Evolutionary conservation across 495 filamentous ascomycete species (phyloP).

Genomic region (Penicillium samsonianum): DNA sequence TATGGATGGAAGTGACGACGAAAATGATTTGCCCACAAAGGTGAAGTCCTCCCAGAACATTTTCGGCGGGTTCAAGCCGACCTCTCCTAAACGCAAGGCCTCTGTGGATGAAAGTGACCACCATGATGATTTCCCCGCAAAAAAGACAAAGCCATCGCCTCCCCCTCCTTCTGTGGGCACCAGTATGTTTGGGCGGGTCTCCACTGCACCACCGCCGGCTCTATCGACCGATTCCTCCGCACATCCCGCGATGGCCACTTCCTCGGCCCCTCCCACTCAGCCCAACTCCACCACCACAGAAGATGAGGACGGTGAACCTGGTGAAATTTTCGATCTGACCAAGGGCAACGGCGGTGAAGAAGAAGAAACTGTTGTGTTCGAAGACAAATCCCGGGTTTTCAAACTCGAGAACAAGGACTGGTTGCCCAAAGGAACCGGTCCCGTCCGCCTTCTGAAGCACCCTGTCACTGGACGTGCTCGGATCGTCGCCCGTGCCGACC

Average conservation of each 20-base stretch:
- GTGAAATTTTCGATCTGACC: conserved; percentile 59
- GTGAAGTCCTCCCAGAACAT: conserved; percentile 48
- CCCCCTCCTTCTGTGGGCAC: conserved; percentile 38
- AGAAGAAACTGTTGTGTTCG: conserved; percentile 63
- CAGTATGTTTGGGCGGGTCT: conserved; percentile 61
- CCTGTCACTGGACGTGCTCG: conserved; percentile 61
- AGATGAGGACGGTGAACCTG: conserved; percentile 55
- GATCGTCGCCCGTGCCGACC: conserved; percentile 67
- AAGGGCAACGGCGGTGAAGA: conserved; percentile 67
- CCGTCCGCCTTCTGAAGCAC: conserved; percentile 66
- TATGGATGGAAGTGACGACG: conserved; percentile 27
- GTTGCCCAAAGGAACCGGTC: conserved; percentile 59
- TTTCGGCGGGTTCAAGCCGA: conserved; percentile 55
- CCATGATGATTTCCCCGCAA: conserved; percentile 27
- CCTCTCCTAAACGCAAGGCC: conserved; percentile 21
- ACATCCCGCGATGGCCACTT: conserved; percentile 26
- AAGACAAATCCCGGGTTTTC: conserved; percentile 63
- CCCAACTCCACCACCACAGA: conserved; percentile 53
- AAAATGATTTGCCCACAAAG: conserved; percentile 27
- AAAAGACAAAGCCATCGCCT: conserved; percentile 29
- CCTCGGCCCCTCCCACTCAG: conserved; percentile 29
- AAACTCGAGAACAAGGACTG: conserved; percentile 62
- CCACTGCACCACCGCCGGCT: conserved; percentile 37
- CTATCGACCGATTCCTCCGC: conserved; percentile 38
- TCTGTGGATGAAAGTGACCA: conserved; percentile 30